phyloP scores from a whole-genome alignment of 257 asterid species.

The Nicotiana paniculata region DNA sequence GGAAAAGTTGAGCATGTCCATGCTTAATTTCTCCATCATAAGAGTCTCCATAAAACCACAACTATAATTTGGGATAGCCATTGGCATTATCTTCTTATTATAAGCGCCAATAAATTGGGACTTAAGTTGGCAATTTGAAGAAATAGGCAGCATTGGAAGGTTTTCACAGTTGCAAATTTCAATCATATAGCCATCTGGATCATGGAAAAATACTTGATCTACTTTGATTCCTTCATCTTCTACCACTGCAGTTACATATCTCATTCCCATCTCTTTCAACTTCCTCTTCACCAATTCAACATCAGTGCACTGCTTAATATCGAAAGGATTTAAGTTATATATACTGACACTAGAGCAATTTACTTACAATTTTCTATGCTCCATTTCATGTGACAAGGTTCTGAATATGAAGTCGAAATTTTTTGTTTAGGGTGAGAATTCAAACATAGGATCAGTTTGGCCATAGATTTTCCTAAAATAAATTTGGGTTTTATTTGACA shows the following conservation, averaged over 20 bases:
- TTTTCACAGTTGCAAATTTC: conserved; percentile 36
- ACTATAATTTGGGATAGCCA: neutral
- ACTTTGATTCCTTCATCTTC: conserved; percentile 29
- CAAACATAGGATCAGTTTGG: too few species aligned
- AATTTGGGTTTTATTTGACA: too few species aligned
- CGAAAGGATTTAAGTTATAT: neutral
- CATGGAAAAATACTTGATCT: conserved; percentile 39
- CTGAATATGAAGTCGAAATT: too few species aligned
- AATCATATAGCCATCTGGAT: conserved; percentile 40
- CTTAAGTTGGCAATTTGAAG: conserved; percentile 14
- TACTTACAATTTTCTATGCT: too few species aligned
- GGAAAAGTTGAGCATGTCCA: conserved; percentile 30
- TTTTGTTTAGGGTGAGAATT: too few species aligned
- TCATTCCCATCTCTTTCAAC: conserved; percentile 25
- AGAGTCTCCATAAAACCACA: conserved; percentile 19
- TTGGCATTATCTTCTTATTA: neutral
- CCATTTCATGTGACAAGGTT: too few species aligned
- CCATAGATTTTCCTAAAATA: too few species aligned
- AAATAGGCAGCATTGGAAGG: conserved; percentile 25
- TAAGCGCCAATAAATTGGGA: neutral
- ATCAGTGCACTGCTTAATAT: conserved; percentile 17
- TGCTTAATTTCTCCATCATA: conserved; percentile 34
- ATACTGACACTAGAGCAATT: too few species aligned
- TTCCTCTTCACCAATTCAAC: conserved; percentile 24
- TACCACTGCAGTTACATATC: conserved; percentile 19